Percentiles rank a stretch among this genome's conserved stretches.
Evolutionary conservation across 139 green algal species (phyloP).

Genomic region (Closterium sp.): DNA sequence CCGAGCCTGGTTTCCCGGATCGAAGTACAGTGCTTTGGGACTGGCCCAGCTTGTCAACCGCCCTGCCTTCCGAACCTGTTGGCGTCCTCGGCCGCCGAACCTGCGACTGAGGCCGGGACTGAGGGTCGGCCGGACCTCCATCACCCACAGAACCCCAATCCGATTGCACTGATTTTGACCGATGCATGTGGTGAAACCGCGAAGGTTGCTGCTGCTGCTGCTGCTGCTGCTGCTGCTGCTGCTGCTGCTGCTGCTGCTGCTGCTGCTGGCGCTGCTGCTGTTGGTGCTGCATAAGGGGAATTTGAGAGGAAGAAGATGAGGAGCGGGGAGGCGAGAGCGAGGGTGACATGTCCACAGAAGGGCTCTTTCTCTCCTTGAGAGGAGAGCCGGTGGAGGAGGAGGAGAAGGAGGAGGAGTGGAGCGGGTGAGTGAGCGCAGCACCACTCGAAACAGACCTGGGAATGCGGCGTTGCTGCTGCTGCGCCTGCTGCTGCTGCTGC

Average conservation of each 20-base stretch:
- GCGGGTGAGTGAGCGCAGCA: not conserved
- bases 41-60: not conserved
- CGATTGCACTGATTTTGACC: not conserved
- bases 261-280: too few species aligned
- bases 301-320: not conserved
- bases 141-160: not conserved
- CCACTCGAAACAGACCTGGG: not conserved
- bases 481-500: too few species aligned
- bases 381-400: not conserved
- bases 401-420: not conserved
- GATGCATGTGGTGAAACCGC: not conserved
- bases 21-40: not conserved
- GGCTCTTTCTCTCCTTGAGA: not conserved
- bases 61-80: not conserved
- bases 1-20: not conserved
- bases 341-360: not conserved
- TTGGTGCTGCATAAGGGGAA: not conserved
- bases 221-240: not conserved
- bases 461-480: not conserved
- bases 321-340: not conserved
- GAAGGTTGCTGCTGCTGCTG: not conserved
- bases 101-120: not conserved
- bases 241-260: too few species aligned
- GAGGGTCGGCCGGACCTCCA: not conserved
- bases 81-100: not conserved